Percentiles rank a stretch among this genome's conserved stretches.
Evolutionary conservation across 2,329 filamentous ascomycete species (phyloP).

Genomic region (Aspergillus tamarii): DNA sequence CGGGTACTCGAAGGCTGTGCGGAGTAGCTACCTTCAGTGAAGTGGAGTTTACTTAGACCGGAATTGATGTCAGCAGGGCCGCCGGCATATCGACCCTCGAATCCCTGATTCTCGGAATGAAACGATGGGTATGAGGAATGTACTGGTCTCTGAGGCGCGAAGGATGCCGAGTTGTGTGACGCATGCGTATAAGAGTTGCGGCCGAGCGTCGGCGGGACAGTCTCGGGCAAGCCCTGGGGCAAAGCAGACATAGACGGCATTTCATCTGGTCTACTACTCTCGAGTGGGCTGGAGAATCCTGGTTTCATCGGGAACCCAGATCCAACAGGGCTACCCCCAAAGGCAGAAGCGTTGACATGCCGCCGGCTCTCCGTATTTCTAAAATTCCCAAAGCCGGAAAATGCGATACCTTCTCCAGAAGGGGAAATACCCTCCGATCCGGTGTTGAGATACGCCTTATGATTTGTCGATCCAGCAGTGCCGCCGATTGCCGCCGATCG

Average conservation of each 20-base stretch:
- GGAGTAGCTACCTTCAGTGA: slow-evolving; percentile 39
- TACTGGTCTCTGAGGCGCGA: slow-evolving; percentile 35
- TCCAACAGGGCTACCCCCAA: slow-evolving; percentile 34
- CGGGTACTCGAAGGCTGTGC: slow-evolving; percentile 34
- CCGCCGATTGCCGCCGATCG: slow-evolving; percentile 50
- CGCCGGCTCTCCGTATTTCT: slow-evolving; percentile 39
- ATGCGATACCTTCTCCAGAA: slow-evolving; percentile 36
- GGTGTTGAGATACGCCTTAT: slow-evolving; percentile 39
- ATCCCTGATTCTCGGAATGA: slow-evolving; percentile 42
- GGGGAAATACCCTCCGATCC: slow-evolving; percentile 38
- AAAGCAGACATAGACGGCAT: slow-evolving; percentile 33
- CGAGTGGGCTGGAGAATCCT: slow-evolving; percentile 32
- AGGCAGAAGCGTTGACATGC: slow-evolving; percentile 35
- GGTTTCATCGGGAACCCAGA: slow-evolving; percentile 36
- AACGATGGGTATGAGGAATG: slow-evolving; percentile 45
- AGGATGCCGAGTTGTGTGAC: slow-evolving; percentile 39
- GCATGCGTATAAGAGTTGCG: slow-evolving; percentile 37
- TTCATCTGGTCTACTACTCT: slow-evolving; percentile 35
- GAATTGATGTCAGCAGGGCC: slow-evolving; percentile 35
- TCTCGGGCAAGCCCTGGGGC: slow-evolving; percentile 33
- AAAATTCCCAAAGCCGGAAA: slow-evolving; percentile 35
- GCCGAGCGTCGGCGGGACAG: slow-evolving; percentile 28
- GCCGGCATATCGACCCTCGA: slow-evolving; percentile 33
- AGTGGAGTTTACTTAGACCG: slow-evolving; percentile 39
- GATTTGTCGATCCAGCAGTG: slow-evolving; percentile 24